Conservation (phyloP, 2,329 filamentous ascomycete genomes). For the Scedosporium minutisporum region DNA sequence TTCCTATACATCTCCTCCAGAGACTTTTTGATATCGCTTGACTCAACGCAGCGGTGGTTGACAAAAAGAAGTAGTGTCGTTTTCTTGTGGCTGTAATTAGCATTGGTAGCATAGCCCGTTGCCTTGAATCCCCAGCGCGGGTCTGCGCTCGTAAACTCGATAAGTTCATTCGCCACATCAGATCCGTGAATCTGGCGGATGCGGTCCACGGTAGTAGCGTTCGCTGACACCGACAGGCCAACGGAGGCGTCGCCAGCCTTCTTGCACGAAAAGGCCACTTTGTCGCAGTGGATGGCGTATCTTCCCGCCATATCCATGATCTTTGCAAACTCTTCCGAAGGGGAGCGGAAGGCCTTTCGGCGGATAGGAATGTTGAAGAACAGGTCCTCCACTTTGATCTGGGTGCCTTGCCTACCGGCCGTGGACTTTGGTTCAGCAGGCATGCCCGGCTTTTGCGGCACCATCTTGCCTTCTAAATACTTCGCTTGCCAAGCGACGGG, state of each 20-base stretch:
- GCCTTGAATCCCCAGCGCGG: slow-evolving; percentile 76
- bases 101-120: slow-evolving; percentile 75
- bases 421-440: slow-evolving; percentile 75
- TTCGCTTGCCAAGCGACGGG: slow-evolving; percentile 83
- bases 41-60: slow-evolving; percentile 91
- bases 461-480: slow-evolving; percentile 74
- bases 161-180: slow-evolving; percentile 76
- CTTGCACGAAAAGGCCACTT: slow-evolving; percentile 94
- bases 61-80: slow-evolving; percentile 87
- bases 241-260: slow-evolving; percentile 84
- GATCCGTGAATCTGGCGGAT: slow-evolving; percentile 86
- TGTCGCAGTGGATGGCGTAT: slow-evolving; percentile 83
- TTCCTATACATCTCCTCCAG: slow-evolving; percentile 80
- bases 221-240: slow-evolving; percentile 68
- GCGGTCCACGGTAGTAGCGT: slow-evolving; percentile 65
- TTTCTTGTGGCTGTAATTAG: slow-evolving; percentile 89
- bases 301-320: slow-evolving; percentile 90
- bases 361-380: slow-evolving; percentile 95
- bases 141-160: slow-evolving; percentile 64
- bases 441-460: slow-evolving; percentile 79
- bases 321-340: slow-evolving; percentile 93
- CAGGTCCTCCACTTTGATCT: slow-evolving; percentile 91
- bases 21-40: slow-evolving; percentile 75
- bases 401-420: slow-evolving; percentile 80
- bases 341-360: slow-evolving; percentile 78